phyloP scores from a whole-genome alignment of 495 filamentous ascomycete genomes.

The Podospora australis region DNA sequence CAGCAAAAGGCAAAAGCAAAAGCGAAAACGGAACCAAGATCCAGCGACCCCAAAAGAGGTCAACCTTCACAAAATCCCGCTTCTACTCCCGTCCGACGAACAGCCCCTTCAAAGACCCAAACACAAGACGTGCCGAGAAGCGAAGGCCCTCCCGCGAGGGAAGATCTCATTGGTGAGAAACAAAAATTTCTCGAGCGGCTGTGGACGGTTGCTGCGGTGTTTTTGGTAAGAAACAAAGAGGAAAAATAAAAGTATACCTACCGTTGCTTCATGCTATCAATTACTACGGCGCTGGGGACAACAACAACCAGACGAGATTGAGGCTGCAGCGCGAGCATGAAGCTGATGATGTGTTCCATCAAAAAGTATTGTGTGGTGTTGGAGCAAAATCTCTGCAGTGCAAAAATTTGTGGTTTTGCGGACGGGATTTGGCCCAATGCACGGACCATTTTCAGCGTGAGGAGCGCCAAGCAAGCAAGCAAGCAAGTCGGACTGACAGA shows the following conservation, averaged over 20 bases:
- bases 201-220: background rate
- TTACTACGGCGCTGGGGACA: no score
- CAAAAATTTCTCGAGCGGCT: constrained; percentile 1
- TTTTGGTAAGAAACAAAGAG: background rate
- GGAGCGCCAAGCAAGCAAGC: no score
- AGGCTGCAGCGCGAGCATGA: background rate
- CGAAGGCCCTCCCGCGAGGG: constrained; percentile 40
- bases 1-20: constrained; percentile 24
- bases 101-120: constrained; percentile 40
- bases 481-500: no score
- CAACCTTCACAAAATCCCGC: no score
- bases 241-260: background rate
- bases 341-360: background rate
- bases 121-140: constrained; percentile 43
- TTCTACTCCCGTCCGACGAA: constrained; percentile 18
- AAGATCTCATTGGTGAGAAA: constrained; percentile 1
- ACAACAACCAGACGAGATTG: no score
- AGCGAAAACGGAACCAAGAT: background rate
- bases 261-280: background rate
- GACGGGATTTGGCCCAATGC: no score
- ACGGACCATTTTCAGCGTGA: no score
- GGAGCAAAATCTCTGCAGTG: no score
- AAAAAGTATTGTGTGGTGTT: no score
- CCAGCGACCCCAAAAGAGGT: background rate
- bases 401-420: no score